phyloP scores from a whole-genome alignment of 352 stramenopile genomes.

The Blastocystis sp. region DNA sequence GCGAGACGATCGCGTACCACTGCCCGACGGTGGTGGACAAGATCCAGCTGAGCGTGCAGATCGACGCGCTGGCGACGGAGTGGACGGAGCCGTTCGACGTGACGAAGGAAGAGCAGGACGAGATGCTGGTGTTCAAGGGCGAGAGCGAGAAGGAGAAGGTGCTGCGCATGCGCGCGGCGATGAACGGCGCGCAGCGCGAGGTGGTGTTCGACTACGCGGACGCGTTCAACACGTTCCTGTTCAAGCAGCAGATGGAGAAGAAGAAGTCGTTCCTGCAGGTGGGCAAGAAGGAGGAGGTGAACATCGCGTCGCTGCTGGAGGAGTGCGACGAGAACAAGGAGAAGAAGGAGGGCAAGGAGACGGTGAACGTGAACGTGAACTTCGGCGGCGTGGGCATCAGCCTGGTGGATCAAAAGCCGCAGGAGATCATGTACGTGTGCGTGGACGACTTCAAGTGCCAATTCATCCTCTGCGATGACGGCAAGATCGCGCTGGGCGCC shows the following conservation, averaged over 20 bases:
- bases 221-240: conserved; percentile 66
- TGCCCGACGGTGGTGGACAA: conserved; percentile 37
- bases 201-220: conserved; percentile 70
- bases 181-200: conserved; percentile 50
- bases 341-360: not conserved
- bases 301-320: conserved; percentile 36
- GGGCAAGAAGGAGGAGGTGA: conserved; percentile 58
- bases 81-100: conserved; percentile 56
- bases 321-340: conserved; percentile 42
- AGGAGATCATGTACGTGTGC: conserved; percentile 67
- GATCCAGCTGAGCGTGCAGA: conserved; percentile 57
- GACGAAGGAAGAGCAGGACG: conserved; percentile 36
- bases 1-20: conserved; percentile 44
- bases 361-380: conserved; percentile 26
- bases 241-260: conserved; percentile 34
- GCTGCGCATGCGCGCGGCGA: conserved; percentile 54
- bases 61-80: conserved; percentile 13
- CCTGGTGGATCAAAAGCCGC: conserved; percentile 31
- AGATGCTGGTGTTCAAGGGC: conserved; percentile 14
- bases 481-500: conserved; percentile 30
- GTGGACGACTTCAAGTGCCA: conserved; percentile 6
- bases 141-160: conserved; percentile 23
- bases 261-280: conserved; percentile 51
- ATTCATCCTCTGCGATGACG: conserved; percentile 21
- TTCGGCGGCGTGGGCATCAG: conserved; percentile 62